Evolutionary conservation across 163 green algal species (phyloP), one percentile per base, ranked within the genome.

Genomic region (Scenedesmus sp.): DNA sequence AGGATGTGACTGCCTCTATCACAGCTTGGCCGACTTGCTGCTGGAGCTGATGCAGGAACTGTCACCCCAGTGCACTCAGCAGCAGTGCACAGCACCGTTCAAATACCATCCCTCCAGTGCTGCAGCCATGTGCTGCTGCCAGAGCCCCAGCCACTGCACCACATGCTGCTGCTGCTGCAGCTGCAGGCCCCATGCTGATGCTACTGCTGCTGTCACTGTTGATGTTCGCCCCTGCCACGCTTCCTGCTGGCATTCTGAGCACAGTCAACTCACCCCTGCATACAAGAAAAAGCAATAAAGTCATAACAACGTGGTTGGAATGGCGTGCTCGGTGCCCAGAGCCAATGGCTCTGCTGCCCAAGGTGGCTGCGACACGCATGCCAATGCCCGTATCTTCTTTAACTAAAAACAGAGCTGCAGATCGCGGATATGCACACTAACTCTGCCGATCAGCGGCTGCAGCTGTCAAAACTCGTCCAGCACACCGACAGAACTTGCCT

Each of bases 391-490:
- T n/a, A 3, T 49, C 12, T 13, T 49, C 10, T 6, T 83, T 49
- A 37, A 1, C 33, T n/a, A 2, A 53, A 83, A 16, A 10, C 15
- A n/a, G 12, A 33, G 18, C 10, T 24, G 37, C 33, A 46, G 35
- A 53, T n/a, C 37, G 33, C 73, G 33, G 33, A 22, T 24, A 83
- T 30, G 13, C 56, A 70, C 7, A 22, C n/a, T 70, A 18, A 40
- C 16, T 30, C 30, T 76, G 65, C 65, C 18, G 65, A 40, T 40
- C 65, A 40, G 30, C 20, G 65, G 65, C 65, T 76, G 65, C 59
- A 35, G 59, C 65, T 40, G 65, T 76, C 30, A 76, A 76, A 72
- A 72, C 96, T 97, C 97, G 92, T 96, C 96, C 73, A 53, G 37
- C 73, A 83, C 73, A 49, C 35, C 37, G 30, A 37, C 16, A 7